Evolutionary conservation across 2,329 filamentous ascomycete species (phyloP), one percentile per base, ranked within the genome.

Genomic region (Pseudocercospora fijiensis): DNA sequence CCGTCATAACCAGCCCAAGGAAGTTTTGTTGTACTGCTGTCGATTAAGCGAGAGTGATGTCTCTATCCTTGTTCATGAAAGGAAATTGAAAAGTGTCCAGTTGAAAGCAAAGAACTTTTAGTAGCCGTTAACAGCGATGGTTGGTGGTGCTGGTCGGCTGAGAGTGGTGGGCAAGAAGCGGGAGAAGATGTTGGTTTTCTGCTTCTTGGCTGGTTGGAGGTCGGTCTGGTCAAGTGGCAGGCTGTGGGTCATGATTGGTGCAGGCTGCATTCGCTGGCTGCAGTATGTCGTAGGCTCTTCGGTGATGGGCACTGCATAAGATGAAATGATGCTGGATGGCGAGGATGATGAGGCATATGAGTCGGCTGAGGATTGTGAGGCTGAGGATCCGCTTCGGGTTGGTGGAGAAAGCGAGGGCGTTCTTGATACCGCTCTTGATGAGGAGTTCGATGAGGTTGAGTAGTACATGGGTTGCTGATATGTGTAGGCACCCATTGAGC

Each of bases 321-420:
- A 72, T 30, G 76, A 77, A 51, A 71, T 68, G 63, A 77, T 68
- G 67, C 74, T 76, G 58, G 70, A 69, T 2, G 74, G 73, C 8
- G 75, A 76, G 37, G 67, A 70, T n/a, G 74, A 69, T 26, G 70
- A 71, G 45, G 65, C 63, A 58, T 71, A 72, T 1, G 74, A 76
- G 33, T 75, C 74, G 56, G 69, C 71, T 6, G 75, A 77, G 10
- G 72, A 74, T 61, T 70, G 67, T 10, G 76, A 77, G 16, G 74
- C 73, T 28, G 73, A 70, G 6, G 76, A 76, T 57, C 71, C 70
- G 70, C 76, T 77, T 63, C 76, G 76, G 24, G 78, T 78, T 8
- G 80, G 79, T 65, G 81, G 81, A 33, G 81, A 82, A 28, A 83
- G 75, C 41, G 80, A 82, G 58, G 81, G 81, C 22, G 79, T 81